These are phyloP conservation scores for Fusarium sp. DNA, from an alignment of 2,329 filamentous ascomycete genomes.

Conservation along the genomic window DNA sequence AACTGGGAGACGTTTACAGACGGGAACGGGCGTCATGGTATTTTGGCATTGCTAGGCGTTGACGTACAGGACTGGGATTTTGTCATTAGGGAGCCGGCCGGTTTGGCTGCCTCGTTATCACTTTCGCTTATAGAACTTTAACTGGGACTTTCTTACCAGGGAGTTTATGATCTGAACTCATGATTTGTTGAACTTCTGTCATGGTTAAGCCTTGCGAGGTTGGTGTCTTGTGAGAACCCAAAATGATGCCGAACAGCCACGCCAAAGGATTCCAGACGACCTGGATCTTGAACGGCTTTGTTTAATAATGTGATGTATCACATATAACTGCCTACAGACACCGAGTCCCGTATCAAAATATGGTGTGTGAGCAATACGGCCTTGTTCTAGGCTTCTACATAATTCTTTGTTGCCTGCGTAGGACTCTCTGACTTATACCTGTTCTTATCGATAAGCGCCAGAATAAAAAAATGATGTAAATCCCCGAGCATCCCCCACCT, in stretches of 20 bases:
- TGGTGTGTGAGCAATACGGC: neutral
- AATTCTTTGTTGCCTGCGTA: conserved; percentile 17
- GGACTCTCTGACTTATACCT: conserved; percentile 20
- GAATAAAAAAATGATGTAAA: conserved; percentile 45
- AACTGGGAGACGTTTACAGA: conserved; percentile 3
- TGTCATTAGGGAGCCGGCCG: conserved; percentile 30
- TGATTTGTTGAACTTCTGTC: conserved; percentile 4
- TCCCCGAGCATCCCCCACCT: conserved; percentile 42
- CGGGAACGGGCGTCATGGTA: conserved; percentile 40
- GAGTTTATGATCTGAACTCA: conserved; percentile 1
- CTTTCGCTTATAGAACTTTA: conserved; percentile 44
- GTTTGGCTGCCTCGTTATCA: conserved; percentile 35
- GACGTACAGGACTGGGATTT: conserved; percentile 39
- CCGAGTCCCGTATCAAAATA: neutral
- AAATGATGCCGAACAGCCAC: conserved; percentile 5
- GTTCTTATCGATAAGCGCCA: conserved; percentile 44
- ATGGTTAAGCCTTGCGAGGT: neutral
- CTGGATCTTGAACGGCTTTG: neutral
- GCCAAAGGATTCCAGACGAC: neutral
- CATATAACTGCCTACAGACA: neutral
- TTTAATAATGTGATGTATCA: conserved; percentile 7
- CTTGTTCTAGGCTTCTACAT: neutral
- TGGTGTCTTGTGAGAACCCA: neutral
- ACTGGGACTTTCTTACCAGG: conserved; percentile 1
- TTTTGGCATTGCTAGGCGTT: conserved; percentile 55